Base-by-base conservation (phyloP, 371 early-diverging fungal genomes). In the Phascolomyces articulosus region DNA sequence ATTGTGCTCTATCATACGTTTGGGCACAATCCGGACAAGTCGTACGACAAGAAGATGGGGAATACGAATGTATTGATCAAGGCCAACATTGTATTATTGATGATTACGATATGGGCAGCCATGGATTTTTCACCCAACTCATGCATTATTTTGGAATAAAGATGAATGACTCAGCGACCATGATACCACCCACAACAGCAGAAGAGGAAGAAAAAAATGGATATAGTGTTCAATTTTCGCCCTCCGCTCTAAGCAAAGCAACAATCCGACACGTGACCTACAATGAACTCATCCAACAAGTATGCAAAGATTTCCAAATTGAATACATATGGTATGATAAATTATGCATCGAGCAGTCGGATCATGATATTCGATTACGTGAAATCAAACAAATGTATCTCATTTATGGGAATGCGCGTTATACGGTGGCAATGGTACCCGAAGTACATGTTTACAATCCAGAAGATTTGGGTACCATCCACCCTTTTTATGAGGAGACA, bases 291-390 rank as follows among this genome's bases (percentile, higher is more conserved):
- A 13, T 51, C 7, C 51, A 51, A 3, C 51, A 51, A 24, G 8
- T 51, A 1, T 51, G 51, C 51, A 51, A 51, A 4, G 51, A 51
- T 24, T 51, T 51, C 15, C 24, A 51, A 13, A 23, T 51, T 1
- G 51, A 24, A 21, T 51, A 51, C 15, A 8, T 51, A 23, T 51
- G 51, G 51, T 51, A 51, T 23, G 51, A 51, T n/a, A 51, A 51
- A 24, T 4, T 24, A 10, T 51, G 51, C 15, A 51, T 51, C 24
- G 51, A 51, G 1, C 51, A 51, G 15, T 1, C 51, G 3, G 15
- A 51, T 23, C 20, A 51, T 21, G 1, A 20, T 23, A 23, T 4
- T 4, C 20, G 23, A 24, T 2, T 6, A 10, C 4, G 24, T 3
- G 51, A 51, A n/a, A 20, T 51, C 24, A 51, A 24, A 3, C 51